Percentiles rank a stretch among this genome's conserved stretches.
Conservation (phyloP, 257 asterid species). For the Solanum ahanhuiri region DNA sequence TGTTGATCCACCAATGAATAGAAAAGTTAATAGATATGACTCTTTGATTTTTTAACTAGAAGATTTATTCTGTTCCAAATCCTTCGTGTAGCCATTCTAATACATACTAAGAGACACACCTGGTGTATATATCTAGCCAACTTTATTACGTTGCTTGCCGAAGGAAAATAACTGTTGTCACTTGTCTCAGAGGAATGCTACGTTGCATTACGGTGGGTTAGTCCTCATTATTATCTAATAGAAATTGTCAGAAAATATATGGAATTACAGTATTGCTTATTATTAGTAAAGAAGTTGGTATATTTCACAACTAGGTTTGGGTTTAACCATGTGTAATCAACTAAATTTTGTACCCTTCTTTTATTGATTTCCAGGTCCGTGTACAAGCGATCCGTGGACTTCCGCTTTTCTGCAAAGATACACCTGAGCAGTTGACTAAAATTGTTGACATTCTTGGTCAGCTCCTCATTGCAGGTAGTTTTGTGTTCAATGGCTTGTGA, state of each 20-base stretch:
- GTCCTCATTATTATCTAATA: not conserved
- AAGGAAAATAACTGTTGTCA: not conserved
- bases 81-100: not conserved
- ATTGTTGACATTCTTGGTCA: conserved; percentile 75
- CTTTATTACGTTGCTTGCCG: not conserved
- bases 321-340: not conserved
- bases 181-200: not conserved
- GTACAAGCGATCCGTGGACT: conserved; percentile 95
- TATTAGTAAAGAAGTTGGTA: not conserved
- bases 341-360: not conserved
- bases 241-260: not conserved
- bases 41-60: not conserved
- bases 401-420: conserved; percentile 91
- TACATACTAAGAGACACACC: not conserved
- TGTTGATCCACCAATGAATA: not conserved
- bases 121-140: not conserved
- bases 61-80: not conserved
- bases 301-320: not conserved
- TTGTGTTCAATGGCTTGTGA: not conserved
- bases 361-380: conserved; percentile 52
- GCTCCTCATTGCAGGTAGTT: conserved; percentile 67
- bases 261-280: not conserved
- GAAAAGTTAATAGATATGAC: not conserved
- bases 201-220: not conserved
- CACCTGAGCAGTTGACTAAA: conserved; percentile 70